Base-by-base conservation (phyloP, 768 basidiomycete species). In the Lactarius trivialis region DNA sequence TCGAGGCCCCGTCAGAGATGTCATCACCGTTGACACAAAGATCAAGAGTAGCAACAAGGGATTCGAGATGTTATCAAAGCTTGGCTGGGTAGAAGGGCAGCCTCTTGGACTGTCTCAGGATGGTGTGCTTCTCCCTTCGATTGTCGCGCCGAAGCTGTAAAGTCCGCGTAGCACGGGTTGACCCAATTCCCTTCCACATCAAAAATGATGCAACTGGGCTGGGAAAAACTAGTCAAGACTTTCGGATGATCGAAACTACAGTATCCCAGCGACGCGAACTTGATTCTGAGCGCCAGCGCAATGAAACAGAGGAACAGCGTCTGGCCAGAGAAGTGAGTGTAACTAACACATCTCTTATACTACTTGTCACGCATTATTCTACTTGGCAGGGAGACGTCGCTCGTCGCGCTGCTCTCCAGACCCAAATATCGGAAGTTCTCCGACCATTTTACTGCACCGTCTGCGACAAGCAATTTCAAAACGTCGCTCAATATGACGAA, bases 401-500 rank as follows among this genome's bases (percentile, higher is more conserved):
- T 14, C 84, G 82, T 55, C 82, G 81, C 64, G 81, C 78, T 11
- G 88, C 86, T 11, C 75, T 91, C 43, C 79, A 84, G 67, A 79
- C 78, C 30, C 88, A 93, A 71, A 83, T 93, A 33, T 82, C 81
- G 1, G 78, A 79, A 53, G 84, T 85, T 5, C 78, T 93, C 52
- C 79, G 80, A 34, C 79, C 88, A 9, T 93, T 93, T 73, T 92
- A 91, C 70, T 93, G 91, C 71, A 74, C 78, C 28, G 79, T 91
- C 21, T 93, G 91, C 76, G 89, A 91, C 64, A 92, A 92, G 71
- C 91, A 93, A 71, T 93, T 92, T 75, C 81, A 85, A 71, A 93
- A 81, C 54, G 88, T 93, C 21, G 85, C 89, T 0, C 91, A 91
- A 69, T 93, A 89, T 68, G 91, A 93, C 66, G 91, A 93, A 69